Base-by-base conservation (phyloP, 176 grass and related monocot species). In the Echinochloa phyllopogon region DNA sequence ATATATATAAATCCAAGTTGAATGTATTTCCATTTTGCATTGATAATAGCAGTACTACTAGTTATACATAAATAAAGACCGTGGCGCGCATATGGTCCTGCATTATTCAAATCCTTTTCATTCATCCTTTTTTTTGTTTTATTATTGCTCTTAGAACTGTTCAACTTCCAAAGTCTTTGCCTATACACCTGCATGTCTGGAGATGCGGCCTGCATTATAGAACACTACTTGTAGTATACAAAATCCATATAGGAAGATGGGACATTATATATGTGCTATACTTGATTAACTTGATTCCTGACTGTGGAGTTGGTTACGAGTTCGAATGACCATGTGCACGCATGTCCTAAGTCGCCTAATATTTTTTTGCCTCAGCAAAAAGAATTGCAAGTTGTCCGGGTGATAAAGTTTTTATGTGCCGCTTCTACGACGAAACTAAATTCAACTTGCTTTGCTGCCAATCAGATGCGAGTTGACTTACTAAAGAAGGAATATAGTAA, bases 141-240 rank as follows among this genome's bases (percentile, higher is more conserved):
- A 17, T 59, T n/a, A 23, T 21, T 59, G 44, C 6, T 15, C 18
- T 51, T 65, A 14, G 17, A 79, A 49, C 17, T 33, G 41, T 33
- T 79, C 59, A 33, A 37, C 25, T 65, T 49, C 9, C n/a, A 50
- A 49, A 48, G 13, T 61, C n/a, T 24, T 21, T 24, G 24, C 56
- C n/a, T 24, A 50, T 9, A 6, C 21, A 12, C n/a, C 8, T 78
- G 23, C 41, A 17, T 18, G 16, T 62, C 43, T 27, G 2, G 11
- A 48, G 42, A 12, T 27, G 42, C 45, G 45, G n/a, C 23, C 25
- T 33, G 5, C 24, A 9, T 79, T 50, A n/a, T 67, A 38, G 16
- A 52, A 58, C 56, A 38, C 48, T 36, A 69, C 33, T 81, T 81
- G 63, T 23, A 38, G 17, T 68, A 68, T 40, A 65, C 29, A 80